Percentiles rank a stretch among this genome's conserved stretches.
Evolutionary conservation across 306 rosid genomes (phyloP).

Genomic region (Delonix regia): DNA sequence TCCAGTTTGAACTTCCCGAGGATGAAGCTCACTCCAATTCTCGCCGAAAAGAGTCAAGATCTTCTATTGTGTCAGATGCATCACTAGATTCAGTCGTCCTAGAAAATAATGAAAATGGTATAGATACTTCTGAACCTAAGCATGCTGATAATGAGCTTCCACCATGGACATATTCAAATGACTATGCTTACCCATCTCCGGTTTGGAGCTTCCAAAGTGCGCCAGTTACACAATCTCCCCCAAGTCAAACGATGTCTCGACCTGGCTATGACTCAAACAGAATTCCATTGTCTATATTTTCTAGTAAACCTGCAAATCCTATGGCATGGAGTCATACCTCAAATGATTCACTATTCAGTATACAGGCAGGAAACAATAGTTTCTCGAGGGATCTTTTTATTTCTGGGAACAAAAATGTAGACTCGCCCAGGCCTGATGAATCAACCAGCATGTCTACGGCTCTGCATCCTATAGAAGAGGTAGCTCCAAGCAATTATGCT

Average conservation of each 20-base stretch:
- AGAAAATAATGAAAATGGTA: conserved; percentile 20
- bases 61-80: conserved; percentile 41
- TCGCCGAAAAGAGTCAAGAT: conserved; percentile 18
- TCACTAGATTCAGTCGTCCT: conserved; percentile 29
- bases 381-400: conserved; percentile 56
- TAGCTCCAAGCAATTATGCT: neutral
- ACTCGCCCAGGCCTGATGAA: conserved; percentile 44
- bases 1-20: conserved; percentile 44
- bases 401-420: conserved; percentile 40
- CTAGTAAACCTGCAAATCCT: conserved; percentile 34
- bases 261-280: conserved; percentile 61
- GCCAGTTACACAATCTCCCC: conserved; percentile 40
- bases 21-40: conserved; percentile 1
- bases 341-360: conserved; percentile 73
- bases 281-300: conserved; percentile 59
- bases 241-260: conserved; percentile 20
- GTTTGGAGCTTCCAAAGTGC: conserved; percentile 48
- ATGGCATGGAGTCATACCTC: conserved; percentile 72
- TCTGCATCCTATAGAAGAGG: conserved; percentile 12
- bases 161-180: neutral
- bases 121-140: conserved; percentile 13
- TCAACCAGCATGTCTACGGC: neutral
- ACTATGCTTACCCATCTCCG: conserved; percentile 33
- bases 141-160: conserved; percentile 2
- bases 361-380: conserved; percentile 63